Conservation (phyloP, 129 eudicot genomes). For the Sambucus nigra region DNA sequence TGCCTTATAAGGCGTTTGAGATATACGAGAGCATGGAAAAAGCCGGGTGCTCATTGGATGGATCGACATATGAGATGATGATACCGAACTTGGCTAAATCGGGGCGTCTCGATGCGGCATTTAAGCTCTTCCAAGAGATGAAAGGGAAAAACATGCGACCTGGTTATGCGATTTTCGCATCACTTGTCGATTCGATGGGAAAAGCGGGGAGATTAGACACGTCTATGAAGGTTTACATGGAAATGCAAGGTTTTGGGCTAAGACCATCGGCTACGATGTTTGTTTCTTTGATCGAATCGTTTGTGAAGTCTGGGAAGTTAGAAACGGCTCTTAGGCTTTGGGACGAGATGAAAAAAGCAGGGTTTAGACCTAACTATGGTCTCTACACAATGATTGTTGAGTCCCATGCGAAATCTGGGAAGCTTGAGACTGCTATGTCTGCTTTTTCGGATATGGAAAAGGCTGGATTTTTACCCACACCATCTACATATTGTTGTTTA, state of each 20-base stretch:
- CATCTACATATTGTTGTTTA: slow-evolving; percentile 84
- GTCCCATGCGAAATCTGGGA: slow-evolving; percentile 92
- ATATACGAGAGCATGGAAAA: slow-evolving; percentile 76
- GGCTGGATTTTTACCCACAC: slow-evolving; percentile 92
- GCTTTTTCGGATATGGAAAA: slow-evolving; percentile 78
- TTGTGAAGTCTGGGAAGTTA: slow-evolving; percentile 83
- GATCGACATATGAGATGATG: slow-evolving; percentile 78
- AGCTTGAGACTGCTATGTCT: slow-evolving; percentile 92
- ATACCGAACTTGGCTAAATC: slow-evolving; percentile 80
- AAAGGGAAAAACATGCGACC: slow-evolving; percentile 54
- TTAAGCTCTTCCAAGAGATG: slow-evolving; percentile 89
- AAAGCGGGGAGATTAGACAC: slow-evolving; percentile 95
- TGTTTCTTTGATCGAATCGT: slow-evolving; percentile 83
- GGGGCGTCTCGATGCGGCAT: slow-evolving; percentile 89
- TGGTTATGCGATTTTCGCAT: slow-evolving; percentile 47
- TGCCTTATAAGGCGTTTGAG: slow-evolving; percentile 95
- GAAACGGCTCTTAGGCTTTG: slow-evolving; percentile 74
- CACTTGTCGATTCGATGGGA: slow-evolving; percentile 89
- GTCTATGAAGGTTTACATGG: slow-evolving; percentile 84
- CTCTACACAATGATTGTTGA: slow-evolving; percentile 85
- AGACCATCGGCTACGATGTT: slow-evolving; percentile 87
- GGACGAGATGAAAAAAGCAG: slow-evolving; percentile 90
- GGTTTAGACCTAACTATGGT: slow-evolving; percentile 84
- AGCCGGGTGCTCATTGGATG: slow-evolving; percentile 67
- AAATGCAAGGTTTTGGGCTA: slow-evolving; percentile 84